Base-by-base conservation (phyloP, 495 filamentous ascomycete species). In the Terfezia claveryi region DNA sequence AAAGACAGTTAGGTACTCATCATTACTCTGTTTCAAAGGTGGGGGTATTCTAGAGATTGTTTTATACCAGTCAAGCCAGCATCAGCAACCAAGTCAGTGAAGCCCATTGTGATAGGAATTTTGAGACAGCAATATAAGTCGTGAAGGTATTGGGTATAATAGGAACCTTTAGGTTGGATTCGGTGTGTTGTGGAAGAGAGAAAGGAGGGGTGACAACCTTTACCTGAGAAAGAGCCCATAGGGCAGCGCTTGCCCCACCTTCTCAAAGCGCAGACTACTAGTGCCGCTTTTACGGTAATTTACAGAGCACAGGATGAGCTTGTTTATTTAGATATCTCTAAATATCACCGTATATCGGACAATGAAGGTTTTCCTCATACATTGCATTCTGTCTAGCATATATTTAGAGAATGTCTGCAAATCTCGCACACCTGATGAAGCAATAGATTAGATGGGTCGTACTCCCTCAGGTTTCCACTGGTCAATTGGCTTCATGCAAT, bases 11-110 rank as follows among this genome's bases (percentile, higher is more conserved):
- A 23, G 23, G 14, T 11, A 51, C 0, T 2, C 16, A 17, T 12
- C 11, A 12, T 11, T 12, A 51, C n/a, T 23, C 2, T 32, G 27
- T 17, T 20, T 7, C 50, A 20, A 2, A 23, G 11, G 50, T 20
- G 51, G 51, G n/a, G 11, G 27, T 49, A 62, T 58, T 60, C 59
- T 58, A 56, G 53, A 46, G 56, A 71, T 85, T 66, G 27, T 32
- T 32, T 32, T 7, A 32, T 80, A 94, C 87, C 68, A 68, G 83
- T 76, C 56, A 91, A 75, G 68, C 91, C 88, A 74, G 84, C 76
- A 63, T 91, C 88, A 67, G 82, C 79, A 68, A 83, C 70, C 61
- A 98, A 79, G 74, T 98, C 88, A 61, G 82, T 80, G 79, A 96
- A 95, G 72, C 91, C 91, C 91, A 98, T 98, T 64, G 67, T 80